Percentiles rank a stretch among this genome's conserved stretches.
These are phyloP conservation scores for Trichophyton benhamiae DNA, from an alignment of 2,329 filamentous ascomycete species.

Conservation along the genomic window DNA sequence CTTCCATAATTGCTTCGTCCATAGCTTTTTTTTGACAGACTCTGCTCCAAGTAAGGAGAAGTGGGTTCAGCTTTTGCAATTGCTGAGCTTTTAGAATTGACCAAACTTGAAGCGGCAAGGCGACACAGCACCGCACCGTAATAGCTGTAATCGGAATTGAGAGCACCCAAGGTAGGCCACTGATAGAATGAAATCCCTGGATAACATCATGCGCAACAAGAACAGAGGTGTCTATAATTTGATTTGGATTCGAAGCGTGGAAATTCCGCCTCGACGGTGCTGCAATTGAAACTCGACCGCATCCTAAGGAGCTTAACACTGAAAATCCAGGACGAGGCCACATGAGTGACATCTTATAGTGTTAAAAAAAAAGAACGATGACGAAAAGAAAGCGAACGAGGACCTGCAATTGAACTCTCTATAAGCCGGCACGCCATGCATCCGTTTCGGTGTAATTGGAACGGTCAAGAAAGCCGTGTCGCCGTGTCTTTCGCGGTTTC, in stretches of 20 bases:
- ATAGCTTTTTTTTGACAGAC: background rate
- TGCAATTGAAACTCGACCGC: background rate
- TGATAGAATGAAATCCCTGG: constrained; percentile 38
- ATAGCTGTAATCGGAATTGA: constrained; percentile 45
- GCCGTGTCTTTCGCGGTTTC: background rate
- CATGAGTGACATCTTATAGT: background rate
- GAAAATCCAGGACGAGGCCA: background rate
- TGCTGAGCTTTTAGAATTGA: constrained; percentile 27
- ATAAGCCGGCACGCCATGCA: background rate
- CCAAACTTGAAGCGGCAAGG: constrained; percentile 38
- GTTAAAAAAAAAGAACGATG: background rate
- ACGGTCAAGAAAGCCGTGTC: background rate
- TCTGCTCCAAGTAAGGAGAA: constrained; percentile 28
- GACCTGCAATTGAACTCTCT: background rate
- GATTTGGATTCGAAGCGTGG: constrained; percentile 36
- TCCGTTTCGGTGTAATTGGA: background rate
- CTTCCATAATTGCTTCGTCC: background rate
- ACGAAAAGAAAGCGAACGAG: background rate
- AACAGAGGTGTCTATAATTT: constrained; percentile 33
- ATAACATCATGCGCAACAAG: constrained; percentile 36
- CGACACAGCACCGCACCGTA: constrained; percentile 36
- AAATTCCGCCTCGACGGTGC: constrained; percentile 23
- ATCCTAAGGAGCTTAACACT: background rate
- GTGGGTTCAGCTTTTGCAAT: constrained; percentile 34
- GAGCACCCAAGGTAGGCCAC: constrained; percentile 42